phyloP scores from a whole-genome alignment of 352 stramenopile species.

The Phytopythium delawarense region DNA sequence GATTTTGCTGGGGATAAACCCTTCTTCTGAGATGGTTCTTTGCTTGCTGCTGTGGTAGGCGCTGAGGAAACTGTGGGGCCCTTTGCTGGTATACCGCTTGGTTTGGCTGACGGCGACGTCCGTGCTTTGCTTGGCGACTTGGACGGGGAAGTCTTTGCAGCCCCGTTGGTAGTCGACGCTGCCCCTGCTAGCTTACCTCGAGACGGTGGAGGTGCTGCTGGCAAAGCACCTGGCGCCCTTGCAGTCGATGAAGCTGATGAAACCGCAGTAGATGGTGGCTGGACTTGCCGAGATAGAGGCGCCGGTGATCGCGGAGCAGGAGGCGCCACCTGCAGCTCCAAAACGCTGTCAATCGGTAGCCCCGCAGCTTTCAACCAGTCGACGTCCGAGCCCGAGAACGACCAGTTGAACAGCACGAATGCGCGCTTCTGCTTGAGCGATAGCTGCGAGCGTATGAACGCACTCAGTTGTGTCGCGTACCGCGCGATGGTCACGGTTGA shows the following conservation, averaged over 20 bases:
- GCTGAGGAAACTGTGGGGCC: not conserved
- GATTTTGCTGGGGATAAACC: not conserved
- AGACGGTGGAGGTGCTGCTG: constrained; percentile 3
- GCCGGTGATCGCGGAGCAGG: not conserved
- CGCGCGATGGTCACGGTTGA: constrained; percentile 15
- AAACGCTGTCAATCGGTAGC: constrained; percentile 45
- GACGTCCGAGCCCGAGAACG: constrained; percentile 36
- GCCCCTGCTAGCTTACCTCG: constrained; percentile 9
- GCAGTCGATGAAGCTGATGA: not conserved
- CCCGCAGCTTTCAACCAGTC: constrained; percentile 43
- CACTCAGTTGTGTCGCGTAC: constrained; percentile 14
- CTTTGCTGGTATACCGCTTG: constrained; percentile 1
- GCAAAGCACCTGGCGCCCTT: constrained; percentile 1
- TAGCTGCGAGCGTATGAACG: constrained; percentile 15
- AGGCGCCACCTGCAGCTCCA: constrained; percentile 39
- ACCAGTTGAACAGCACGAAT: constrained; percentile 55
- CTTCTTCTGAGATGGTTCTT: not conserved
- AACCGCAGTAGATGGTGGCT: not conserved
- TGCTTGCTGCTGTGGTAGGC: not conserved
- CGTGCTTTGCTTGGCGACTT: constrained; percentile 8
- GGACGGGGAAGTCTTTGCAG: constrained; percentile 8
- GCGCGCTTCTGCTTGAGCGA: constrained; percentile 19
- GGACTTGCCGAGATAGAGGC: constrained; percentile 5
- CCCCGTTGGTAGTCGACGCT: constrained; percentile 7
- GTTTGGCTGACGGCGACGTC: constrained; percentile 9